These are phyloP conservation scores for Mycena vitilis DNA, from an alignment of 768 basidiomycete species.

Conservation along the genomic window DNA sequence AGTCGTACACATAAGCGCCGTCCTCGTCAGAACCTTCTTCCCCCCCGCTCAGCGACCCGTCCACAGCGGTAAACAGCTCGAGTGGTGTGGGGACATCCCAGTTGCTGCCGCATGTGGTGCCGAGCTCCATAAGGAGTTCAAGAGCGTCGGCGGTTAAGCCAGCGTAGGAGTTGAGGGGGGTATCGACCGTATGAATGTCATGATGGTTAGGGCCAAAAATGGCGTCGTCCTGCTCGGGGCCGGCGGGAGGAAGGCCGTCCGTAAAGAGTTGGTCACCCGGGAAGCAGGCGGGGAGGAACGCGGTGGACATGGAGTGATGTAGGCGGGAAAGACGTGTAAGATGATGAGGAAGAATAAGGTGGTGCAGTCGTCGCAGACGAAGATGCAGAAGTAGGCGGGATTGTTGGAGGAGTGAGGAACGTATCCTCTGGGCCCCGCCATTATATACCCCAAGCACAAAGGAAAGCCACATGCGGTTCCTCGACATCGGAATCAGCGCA, in stretches of 20 bases:
- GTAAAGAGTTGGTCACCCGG: neutral
- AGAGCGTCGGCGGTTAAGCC: no score
- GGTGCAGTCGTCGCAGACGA: constrained; percentile 2
- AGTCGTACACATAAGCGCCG: neutral
- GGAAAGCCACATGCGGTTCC: neutral
- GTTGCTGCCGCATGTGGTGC: neutral
- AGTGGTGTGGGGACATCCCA: neutral
- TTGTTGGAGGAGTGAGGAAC: neutral
- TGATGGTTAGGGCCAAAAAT: neutral
- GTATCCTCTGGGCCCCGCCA: neutral
- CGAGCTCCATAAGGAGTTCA: no score
- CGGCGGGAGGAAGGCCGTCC: neutral
- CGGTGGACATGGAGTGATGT: neutral
- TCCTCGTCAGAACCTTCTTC: neutral
- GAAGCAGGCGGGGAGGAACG: neutral
- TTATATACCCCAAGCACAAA: neutral
- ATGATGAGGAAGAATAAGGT: neutral
- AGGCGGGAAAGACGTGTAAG: neutral
- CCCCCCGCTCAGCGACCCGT: neutral
- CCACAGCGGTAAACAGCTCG: neutral
- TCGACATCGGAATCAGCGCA: neutral
- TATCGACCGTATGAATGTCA: neutral
- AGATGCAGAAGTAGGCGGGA: neutral
- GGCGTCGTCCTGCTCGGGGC: neutral
- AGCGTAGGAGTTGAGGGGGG: neutral